A percentile compares a stretch with the other conserved stretches of the same genome.
phyloP scores from a whole-genome alignment of 208 protist species.

The Entamoeba invadens region DNA sequence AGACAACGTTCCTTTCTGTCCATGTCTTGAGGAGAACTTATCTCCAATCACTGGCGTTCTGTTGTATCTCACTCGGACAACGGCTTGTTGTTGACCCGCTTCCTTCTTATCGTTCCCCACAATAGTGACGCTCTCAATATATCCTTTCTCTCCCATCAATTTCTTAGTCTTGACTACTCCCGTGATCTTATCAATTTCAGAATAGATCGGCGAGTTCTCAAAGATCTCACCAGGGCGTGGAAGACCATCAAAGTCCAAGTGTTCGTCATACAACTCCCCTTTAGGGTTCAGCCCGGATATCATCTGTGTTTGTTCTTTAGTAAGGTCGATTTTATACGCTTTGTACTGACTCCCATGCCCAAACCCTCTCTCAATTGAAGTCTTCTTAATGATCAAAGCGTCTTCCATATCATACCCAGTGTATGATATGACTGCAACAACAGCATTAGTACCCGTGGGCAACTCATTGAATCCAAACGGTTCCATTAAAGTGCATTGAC shows the following conservation, averaged over 20 bases:
- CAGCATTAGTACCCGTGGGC: conserved; percentile 84
- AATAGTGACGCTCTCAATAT: conserved; percentile 43
- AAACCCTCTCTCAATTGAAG: conserved; percentile 83
- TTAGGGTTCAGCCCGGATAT: neutral
- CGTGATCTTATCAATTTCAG: conserved; percentile 17
- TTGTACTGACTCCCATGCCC: conserved; percentile 77
- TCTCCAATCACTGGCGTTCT: conserved; percentile 91
- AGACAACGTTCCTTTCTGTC: conserved; percentile 93
- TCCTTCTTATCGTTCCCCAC: conserved; percentile 13
- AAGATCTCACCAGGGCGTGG: conserved; percentile 25
- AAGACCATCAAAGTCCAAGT: conserved; percentile 47
- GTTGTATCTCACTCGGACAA: conserved; percentile 51
- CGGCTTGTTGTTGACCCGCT: neutral
- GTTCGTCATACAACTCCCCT: neutral
- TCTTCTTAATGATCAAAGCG: conserved; percentile 96
- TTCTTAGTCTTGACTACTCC: conserved; percentile 20
- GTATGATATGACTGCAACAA: conserved; percentile 97
- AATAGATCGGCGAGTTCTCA: conserved; percentile 23
- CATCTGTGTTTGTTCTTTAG: conserved; percentile 4
- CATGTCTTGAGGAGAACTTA: conserved; percentile 97
- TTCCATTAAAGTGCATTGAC: conserved; percentile 60
- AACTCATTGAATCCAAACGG: conserved; percentile 83
- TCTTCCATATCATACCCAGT: conserved; percentile 99
- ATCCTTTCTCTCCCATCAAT: conserved; percentile 30
- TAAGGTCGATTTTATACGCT: conserved; percentile 41